Conservation (phyloP, 352 stramenopile species). For the Phytophthora citrophthora region DNA sequence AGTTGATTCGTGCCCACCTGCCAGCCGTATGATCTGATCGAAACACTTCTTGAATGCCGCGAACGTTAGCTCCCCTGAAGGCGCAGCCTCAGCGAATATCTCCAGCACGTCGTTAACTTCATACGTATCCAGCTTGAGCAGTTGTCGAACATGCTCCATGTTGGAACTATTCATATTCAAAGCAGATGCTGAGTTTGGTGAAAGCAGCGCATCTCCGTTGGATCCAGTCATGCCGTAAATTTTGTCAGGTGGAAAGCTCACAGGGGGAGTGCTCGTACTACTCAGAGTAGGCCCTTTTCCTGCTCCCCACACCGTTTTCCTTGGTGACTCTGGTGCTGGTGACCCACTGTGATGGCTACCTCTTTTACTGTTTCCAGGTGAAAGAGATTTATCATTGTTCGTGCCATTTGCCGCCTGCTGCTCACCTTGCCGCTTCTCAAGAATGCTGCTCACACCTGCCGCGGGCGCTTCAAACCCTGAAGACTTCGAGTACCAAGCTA, state of each 20-base stretch:
- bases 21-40: conserved; percentile 86
- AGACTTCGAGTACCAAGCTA: conserved; percentile 81
- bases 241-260: conserved; percentile 48
- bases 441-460: conserved; percentile 39
- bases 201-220: conserved; percentile 51
- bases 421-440: conserved; percentile 20
- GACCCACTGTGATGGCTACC: conserved; percentile 20
- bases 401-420: conserved; percentile 20
- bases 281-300: conserved; percentile 17
- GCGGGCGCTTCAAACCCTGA: conserved; percentile 50
- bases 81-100: conserved; percentile 86
- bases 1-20: conserved; percentile 64
- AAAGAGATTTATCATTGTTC: conserved; percentile 17
- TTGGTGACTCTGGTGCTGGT: conserved; percentile 29
- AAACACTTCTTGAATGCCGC: conserved; percentile 89
- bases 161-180: conserved; percentile 77
- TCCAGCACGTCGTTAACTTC: conserved; percentile 90
- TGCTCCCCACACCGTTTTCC: conserved; percentile 35
- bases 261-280: conserved; percentile 15
- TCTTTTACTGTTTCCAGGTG: conserved; percentile 16
- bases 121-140: conserved; percentile 88
- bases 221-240: conserved; percentile 46
- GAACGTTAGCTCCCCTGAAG: conserved; percentile 79
- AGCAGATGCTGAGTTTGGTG: conserved; percentile 48
- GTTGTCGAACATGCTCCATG: conserved; percentile 75